Evolutionary conservation across 371 early-diverging fungal genomes (phyloP), one percentile per base, ranked within the genome.

Genomic region (Fennellomyces sp.): DNA sequence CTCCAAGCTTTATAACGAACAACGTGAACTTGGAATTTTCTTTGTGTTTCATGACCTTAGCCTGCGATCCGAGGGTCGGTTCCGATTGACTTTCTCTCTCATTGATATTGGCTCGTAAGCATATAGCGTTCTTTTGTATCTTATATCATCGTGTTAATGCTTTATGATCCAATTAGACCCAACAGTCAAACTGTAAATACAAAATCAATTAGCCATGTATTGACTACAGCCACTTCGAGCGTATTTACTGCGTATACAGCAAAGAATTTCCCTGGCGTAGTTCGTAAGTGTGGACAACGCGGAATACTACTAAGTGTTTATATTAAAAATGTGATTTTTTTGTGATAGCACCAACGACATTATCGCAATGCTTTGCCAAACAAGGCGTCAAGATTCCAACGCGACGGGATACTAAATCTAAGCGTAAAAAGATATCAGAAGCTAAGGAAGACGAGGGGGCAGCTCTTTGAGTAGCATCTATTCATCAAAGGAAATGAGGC

Each of bases 31-130:
- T 26, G 91, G 91, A 11, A 87, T 92, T 42, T 94, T 83, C 47
- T 91, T 90, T 64, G 72, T 90, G 39, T 91, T 91, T 65, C 87
- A 84, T 57, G 92, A 91, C 39, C 60, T 91, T 8, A 86, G 86
- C 45, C 78, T 91, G 23, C 73, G 92, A 35, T 83, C 81, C 11
- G 85, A 87, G 62, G 92, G 92, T 4, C 57, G 65, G 0, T 91
- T 83, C 72, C 77, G 84, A 5, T 72, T 91, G 4, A 75, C 76
- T 53, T 90, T 90, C 61, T 78, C 84, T 2, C 73, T 91, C 23
- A 61, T 76, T 6, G 53, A 81, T 52, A 63, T 81, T 28, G 77
- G 76, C 50, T 68, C 72, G 82, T 82, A 81, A 74, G 76, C n/a
- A n/a, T n/a, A n/a, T n/a, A n/a, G n/a, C n/a, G n/a, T n/a, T n/a